Evolutionary conservation across 1,139 yeast genomes (phyloP).

Genomic region (Yamadazyma aaseri): DNA sequence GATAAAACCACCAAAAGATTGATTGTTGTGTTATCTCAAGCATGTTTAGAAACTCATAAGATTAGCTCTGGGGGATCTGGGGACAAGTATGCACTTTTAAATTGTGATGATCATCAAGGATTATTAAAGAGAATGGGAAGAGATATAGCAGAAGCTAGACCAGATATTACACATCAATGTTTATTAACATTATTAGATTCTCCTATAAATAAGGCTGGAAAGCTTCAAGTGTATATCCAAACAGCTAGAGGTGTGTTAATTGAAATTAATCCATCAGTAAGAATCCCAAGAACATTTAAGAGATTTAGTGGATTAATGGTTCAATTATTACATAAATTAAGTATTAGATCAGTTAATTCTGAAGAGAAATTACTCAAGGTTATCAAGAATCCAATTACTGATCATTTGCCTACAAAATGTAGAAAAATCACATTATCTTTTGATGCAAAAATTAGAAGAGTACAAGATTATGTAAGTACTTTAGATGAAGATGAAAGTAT

Average conservation of each 20-base stretch:
- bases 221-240: constrained; percentile 91
- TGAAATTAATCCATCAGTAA: constrained; percentile 93
- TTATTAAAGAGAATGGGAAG: constrained; percentile 92
- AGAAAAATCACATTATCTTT: constrained; percentile 91
- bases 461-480: constrained; percentile 81
- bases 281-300: constrained; percentile 97
- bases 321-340: constrained; percentile 85
- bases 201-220: constrained; percentile 96
- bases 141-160: constrained; percentile 97
- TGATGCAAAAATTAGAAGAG: constrained; percentile 85
- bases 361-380: constrained; percentile 92
- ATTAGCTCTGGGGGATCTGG: constrained; percentile 75
- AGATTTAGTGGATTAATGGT: constrained; percentile 98
- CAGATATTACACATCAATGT: constrained; percentile 97
- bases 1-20: constrained; percentile 83
- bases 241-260: constrained; percentile 92
- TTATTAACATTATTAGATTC: constrained; percentile 88
- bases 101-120: constrained; percentile 99
- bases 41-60: constrained; percentile 93
- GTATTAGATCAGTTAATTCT: constrained; percentile 90
- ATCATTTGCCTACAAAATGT: constrained; percentile 94
- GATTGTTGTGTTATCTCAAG: constrained; percentile 90
- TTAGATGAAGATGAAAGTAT: constrained; percentile 88
- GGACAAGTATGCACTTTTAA: constrained; percentile 86
- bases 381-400: constrained; percentile 94